These are phyloP conservation scores for Trichopus zeylanicus DNA, from an alignment of 116 monocot species.

Conservation along the genomic window DNA sequence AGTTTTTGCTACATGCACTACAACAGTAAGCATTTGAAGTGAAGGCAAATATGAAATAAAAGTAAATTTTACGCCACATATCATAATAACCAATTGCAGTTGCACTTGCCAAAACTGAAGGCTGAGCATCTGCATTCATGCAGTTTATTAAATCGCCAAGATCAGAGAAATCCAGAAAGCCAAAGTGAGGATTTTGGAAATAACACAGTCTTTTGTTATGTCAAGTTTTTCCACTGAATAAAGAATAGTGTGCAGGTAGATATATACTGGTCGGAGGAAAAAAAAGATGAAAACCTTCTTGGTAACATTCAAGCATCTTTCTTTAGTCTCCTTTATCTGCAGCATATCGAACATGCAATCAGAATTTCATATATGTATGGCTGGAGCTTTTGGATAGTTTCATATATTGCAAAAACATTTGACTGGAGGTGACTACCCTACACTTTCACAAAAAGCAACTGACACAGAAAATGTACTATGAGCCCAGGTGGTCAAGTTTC, in stretches of 20 bases:
- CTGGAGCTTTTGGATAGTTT: too few relatives aligned
- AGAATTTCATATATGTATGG: too few relatives aligned
- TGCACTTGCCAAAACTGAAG: slow-evolving; percentile 84
- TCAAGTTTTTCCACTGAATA: not conserved
- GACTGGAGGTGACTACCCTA: too few relatives aligned
- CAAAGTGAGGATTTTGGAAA: not conserved
- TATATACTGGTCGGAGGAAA: not conserved
- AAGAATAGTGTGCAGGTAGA: not conserved
- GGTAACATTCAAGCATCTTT: slow-evolving; percentile 54
- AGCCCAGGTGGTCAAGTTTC: too few relatives aligned
- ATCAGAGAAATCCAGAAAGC: too few relatives aligned
- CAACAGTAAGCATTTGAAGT: too few relatives aligned
- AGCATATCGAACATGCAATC: not conserved
- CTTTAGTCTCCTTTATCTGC: slow-evolving; percentile 83
- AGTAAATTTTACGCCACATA: slow-evolving; percentile 15
- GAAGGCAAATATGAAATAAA: too few relatives aligned
- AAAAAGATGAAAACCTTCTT: slow-evolving; percentile 38
- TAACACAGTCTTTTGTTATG: too few relatives aligned
- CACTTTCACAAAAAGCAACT: too few relatives aligned
- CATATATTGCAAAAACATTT: too few relatives aligned
- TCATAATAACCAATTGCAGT: slow-evolving; percentile 93
- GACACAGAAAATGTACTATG: too few relatives aligned
- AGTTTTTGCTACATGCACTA: too few relatives aligned
- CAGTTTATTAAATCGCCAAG: slow-evolving; percentile 59
- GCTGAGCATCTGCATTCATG: slow-evolving; percentile 27